Conservation (phyloP, 176 grass and related monocot species). For the Eragrostis nindensis region DNA sequence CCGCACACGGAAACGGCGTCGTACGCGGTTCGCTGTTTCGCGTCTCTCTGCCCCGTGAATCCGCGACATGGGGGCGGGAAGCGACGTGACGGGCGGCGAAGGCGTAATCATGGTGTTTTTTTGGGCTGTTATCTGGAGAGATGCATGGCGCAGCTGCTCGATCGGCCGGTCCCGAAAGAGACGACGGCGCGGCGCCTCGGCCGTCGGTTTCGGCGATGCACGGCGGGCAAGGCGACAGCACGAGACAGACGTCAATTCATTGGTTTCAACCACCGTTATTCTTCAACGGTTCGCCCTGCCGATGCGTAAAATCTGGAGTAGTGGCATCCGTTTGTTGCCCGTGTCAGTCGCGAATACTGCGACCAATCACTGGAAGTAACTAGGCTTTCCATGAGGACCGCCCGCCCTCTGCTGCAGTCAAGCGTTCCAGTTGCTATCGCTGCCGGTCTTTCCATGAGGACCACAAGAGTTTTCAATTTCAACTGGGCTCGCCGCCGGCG, state of each 20-base stretch:
- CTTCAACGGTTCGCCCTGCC: neutral
- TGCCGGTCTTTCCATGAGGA: neutral
- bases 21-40: neutral
- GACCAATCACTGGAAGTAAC: too few species aligned
- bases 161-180: too few species aligned
- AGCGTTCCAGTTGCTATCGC: neutral
- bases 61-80: conserved; percentile 21
- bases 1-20: conserved; percentile 20
- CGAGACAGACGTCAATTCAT: conserved; percentile 32
- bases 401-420: neutral
- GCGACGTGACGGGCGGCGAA: conserved; percentile 19
- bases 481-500: too few species aligned
- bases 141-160: too few species aligned
- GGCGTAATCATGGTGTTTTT: conserved; percentile 21
- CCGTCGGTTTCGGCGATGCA: neutral
- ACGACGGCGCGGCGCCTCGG: too few species aligned
- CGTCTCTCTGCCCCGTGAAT: conserved; percentile 26
- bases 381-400: neutral
- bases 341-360: neutral
- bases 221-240: neutral
- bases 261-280: neutral
- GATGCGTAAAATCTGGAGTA: neutral
- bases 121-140: neutral
- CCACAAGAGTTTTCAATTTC: neutral
- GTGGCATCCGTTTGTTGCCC: neutral